Evolutionary conservation across 331 rosid species (phyloP), one percentile per base, ranked within the genome.

Genomic region (Telfairia occidentalis): DNA sequence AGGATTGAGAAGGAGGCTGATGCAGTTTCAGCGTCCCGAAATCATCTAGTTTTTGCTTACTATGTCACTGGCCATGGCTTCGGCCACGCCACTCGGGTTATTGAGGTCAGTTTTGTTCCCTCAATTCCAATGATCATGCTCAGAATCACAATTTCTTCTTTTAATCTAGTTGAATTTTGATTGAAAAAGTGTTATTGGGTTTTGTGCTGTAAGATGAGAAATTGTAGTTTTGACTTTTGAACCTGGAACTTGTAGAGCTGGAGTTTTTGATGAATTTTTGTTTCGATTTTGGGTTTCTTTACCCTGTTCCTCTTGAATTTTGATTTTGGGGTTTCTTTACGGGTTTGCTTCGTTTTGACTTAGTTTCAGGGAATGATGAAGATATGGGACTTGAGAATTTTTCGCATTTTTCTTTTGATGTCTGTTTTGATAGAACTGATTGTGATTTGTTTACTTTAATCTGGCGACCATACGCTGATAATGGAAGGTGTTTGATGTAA

Each of bases 51-150:
- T 35, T 95, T 95, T 59, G 99, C 97, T 38, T 95, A 92, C 84
- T 95, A 95, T 59, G 87, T 95, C 37, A 95, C 99, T 43, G 99
- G 99, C 38, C 97, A 95, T 82, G 97, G 99, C 76, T 95, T 95
- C 57, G 99, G 97, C 34, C 99, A 95, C 71, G 99, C 97, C 81
- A 95, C 99, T 50, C 90, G 99, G 11, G 99, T 92, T 79, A 87
- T 91, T 0, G 99, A 95, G 97, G 99, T 93, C 38, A 10, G 8
- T 9, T 65, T 35, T 7, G 30, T 38, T 64, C 13, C 43, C 13
- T n/a, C 49, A 18, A 34, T 64, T 37, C 48, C 29, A 0, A 37
- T 38, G 26, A 63, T 65, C 52, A 21, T 10, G 8, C 5, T 19
- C 9, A n/a, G 19, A 5, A 40, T 48, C 29, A 1, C 29, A 1